phyloP scores from a whole-genome alignment of 768 basidiomycete species.

The Agrocybe praecox region DNA sequence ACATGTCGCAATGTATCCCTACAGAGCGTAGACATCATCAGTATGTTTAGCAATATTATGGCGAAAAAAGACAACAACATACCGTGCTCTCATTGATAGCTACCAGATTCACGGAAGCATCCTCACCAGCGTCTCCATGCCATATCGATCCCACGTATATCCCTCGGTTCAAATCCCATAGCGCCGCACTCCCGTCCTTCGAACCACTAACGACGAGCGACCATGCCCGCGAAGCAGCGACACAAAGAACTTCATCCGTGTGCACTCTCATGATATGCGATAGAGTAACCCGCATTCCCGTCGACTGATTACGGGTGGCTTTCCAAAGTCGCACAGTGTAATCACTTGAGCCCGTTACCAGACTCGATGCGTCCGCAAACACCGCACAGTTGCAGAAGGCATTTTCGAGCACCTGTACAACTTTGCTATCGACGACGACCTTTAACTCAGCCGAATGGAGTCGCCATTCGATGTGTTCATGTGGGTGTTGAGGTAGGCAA shows the following conservation, averaged over 20 bases:
- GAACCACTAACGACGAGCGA: constrained; percentile 83
- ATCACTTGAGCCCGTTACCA: constrained; percentile 82
- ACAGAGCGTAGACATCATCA: background rate
- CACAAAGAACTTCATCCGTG: constrained; percentile 62
- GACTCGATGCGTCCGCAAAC: constrained; percentile 72
- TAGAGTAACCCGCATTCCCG: constrained; percentile 34
- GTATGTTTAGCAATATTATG: background rate
- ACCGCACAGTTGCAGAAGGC: constrained; percentile 71
- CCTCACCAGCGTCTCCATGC: constrained; percentile 51
- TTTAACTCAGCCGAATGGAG: constrained; percentile 57
- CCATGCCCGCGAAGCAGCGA: constrained; percentile 81
- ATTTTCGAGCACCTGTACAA: constrained; percentile 78
- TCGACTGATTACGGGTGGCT: constrained; percentile 42
- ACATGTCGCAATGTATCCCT: constrained; percentile 91
- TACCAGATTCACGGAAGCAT: constrained; percentile 60
- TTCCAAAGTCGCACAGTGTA: constrained; percentile 87
- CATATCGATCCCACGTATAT: constrained; percentile 81
- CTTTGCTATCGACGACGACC: constrained; percentile 64
- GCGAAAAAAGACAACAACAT: constrained; percentile 25
- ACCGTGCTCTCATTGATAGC: constrained; percentile 89
- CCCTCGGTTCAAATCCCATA: constrained; percentile 91
- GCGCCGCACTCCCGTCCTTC: constrained; percentile 79
- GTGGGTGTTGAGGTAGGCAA: constrained; percentile 56
- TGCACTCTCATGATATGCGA: constrained; percentile 85
- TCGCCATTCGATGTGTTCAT: constrained; percentile 76